Evolutionary conservation across 225 moss, liverwort and hornwort species (phyloP).

Genomic region (Bryoerythrophyllum caledonicum): DNA sequence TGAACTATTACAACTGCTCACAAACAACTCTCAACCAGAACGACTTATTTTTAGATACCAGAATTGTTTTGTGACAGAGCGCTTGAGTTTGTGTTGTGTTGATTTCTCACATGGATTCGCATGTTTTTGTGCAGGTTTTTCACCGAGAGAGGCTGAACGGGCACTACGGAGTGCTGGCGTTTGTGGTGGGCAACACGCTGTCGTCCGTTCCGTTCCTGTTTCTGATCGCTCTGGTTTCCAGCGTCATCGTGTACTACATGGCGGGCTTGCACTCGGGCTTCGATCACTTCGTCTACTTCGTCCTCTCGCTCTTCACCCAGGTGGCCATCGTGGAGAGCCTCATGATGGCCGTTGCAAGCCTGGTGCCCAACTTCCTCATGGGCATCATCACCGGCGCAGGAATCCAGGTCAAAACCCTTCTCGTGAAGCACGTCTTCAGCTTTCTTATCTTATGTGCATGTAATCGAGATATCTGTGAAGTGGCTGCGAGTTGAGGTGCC

Average conservation of each 20-base stretch:
- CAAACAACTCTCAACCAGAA: too few species aligned
- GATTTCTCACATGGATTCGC: neutral
- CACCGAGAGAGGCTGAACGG: slow-evolving; percentile 80
- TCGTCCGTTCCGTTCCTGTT: slow-evolving; percentile 83
- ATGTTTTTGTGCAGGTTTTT: slow-evolving; percentile 60
- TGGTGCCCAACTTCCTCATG: slow-evolving; percentile 95
- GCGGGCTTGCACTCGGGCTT: slow-evolving; percentile 63
- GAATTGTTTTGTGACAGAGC: too few species aligned
- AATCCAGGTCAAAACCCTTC: slow-evolving; percentile 56
- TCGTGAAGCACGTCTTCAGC: too few species aligned
- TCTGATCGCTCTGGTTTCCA: slow-evolving; percentile 62
- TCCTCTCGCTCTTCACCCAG: slow-evolving; percentile 65
- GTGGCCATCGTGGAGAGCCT: slow-evolving; percentile 81
- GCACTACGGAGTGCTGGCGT: slow-evolving; percentile 81
- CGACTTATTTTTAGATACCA: too few species aligned
- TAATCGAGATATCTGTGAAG: too few species aligned
- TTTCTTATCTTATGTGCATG: too few species aligned
- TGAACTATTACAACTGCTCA: too few species aligned
- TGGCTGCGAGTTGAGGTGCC: too few species aligned
- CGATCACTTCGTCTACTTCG: slow-evolving; percentile 60
- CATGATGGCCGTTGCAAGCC: slow-evolving; percentile 90
- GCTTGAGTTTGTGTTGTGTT: neutral
- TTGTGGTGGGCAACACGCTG: slow-evolving; percentile 74
- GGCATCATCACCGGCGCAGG: slow-evolving; percentile 87
- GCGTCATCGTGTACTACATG: slow-evolving; percentile 77